Evolutionary conservation across 768 basidiomycete species (phyloP).

Genomic region (Rubroboletus satanas): DNA sequence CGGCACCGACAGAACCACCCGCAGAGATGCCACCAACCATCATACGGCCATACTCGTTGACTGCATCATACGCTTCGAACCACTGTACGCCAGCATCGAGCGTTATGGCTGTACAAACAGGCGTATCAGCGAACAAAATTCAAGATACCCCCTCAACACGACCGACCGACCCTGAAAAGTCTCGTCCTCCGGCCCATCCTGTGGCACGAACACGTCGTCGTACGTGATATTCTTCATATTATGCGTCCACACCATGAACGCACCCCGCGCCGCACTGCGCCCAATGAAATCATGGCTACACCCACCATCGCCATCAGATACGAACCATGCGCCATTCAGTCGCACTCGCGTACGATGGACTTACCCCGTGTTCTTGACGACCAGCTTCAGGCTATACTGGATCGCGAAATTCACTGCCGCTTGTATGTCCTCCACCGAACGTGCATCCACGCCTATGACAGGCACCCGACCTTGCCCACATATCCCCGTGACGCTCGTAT

Average conservation of each 20-base stretch:
- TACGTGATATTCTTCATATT: constrained; percentile 38
- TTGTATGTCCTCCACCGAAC: constrained; percentile 16
- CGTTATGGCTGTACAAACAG: constrained; percentile 25
- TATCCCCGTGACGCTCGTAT: constrained; percentile 24
- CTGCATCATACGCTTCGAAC: constrained; percentile 40
- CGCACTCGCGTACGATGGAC: neutral
- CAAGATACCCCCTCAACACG: constrained; percentile 3
- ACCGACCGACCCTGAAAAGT: neutral
- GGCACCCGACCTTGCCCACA: constrained; percentile 21
- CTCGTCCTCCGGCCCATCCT: constrained; percentile 24
- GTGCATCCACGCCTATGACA: constrained; percentile 17
- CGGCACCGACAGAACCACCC: constrained; percentile 44
- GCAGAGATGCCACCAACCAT: constrained; percentile 45
- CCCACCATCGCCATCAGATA: neutral
- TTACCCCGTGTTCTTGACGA: constrained; percentile 23
- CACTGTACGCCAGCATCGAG: constrained; percentile 45
- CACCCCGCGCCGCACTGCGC: constrained; percentile 35
- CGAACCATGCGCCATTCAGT: no score
- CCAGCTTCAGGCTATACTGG: constrained; percentile 13
- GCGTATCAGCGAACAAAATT: neutral
- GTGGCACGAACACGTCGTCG: constrained; percentile 28
- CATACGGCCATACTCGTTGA: constrained; percentile 35
- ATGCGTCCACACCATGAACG: constrained; percentile 41
- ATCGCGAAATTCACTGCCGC: constrained; percentile 19
- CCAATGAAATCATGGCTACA: constrained; percentile 38